phyloP scores from a whole-genome alignment of 495 filamentous ascomycete genomes.

The Aspergillus cavernicola region DNA sequence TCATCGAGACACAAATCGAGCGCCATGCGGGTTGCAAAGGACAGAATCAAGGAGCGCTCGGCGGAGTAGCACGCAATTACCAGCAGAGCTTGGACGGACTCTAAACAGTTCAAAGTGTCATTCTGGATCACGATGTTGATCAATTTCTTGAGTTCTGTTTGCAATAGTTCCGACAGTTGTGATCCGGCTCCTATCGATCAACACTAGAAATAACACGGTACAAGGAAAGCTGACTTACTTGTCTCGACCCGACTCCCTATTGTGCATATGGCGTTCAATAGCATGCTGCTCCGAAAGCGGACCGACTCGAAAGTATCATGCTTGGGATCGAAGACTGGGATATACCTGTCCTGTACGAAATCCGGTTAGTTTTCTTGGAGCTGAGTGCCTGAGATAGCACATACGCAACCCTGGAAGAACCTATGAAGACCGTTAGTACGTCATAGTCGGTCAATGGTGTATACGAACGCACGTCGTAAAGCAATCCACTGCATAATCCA shows the following conservation, averaged over 20 bases:
- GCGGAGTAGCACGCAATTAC: slow-evolving; percentile 47
- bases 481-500: slow-evolving; percentile 30
- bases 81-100: slow-evolving; percentile 48
- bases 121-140: slow-evolving; percentile 45
- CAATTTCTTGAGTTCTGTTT: slow-evolving; percentile 40
- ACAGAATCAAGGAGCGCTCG: slow-evolving; percentile 42
- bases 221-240: slow-evolving; percentile 15
- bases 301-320: slow-evolving; percentile 42
- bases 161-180: slow-evolving; percentile 35
- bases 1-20: slow-evolving; percentile 42
- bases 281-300: slow-evolving; percentile 37
- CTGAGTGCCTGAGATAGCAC: slow-evolving; percentile 7
- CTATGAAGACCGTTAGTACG: slow-evolving; percentile 15
- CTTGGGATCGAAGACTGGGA: slow-evolving; percentile 42
- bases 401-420: slow-evolving; percentile 45
- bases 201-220: background rate
- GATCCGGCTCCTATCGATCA: slow-evolving; percentile 27
- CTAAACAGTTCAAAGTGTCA: slow-evolving; percentile 31
- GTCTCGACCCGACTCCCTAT: slow-evolving; percentile 44
- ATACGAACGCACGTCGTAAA: slow-evolving; percentile 30
- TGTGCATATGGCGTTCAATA: slow-evolving; percentile 47
- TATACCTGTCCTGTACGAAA: slow-evolving; percentile 37
- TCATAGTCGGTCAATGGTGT: background rate
- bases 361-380: slow-evolving; percentile 1
- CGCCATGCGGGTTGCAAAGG: slow-evolving; percentile 46